Conservation (phyloP, 306 rosid species). For the Casuarina cunninghamiana region DNA sequence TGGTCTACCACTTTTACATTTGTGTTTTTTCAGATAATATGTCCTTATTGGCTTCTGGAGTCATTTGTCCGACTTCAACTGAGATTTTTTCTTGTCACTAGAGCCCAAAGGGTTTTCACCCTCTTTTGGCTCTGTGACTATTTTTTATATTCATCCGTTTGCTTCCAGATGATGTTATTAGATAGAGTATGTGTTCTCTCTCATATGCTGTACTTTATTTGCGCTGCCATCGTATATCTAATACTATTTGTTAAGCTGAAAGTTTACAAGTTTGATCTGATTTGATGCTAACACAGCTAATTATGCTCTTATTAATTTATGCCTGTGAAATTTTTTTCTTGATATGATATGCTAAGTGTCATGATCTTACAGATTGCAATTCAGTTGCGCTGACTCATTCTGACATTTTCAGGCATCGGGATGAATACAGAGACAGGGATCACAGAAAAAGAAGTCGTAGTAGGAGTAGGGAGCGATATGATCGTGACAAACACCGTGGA, state of each 20-base stretch:
- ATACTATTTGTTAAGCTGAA: neutral
- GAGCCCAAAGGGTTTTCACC: neutral
- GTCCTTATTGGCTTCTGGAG: neutral
- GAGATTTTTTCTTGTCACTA: neutral
- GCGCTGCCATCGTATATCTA: neutral
- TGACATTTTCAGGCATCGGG: constrained; percentile 47
- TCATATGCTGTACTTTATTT: neutral
- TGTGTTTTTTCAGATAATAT: too few relatives aligned
- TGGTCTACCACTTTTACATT: too few relatives aligned
- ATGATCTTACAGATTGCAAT: neutral
- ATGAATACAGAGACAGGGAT: constrained; percentile 60
- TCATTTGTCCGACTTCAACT: too few relatives aligned
- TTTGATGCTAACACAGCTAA: neutral
- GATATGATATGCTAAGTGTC: too few relatives aligned
- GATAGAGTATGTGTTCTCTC: neutral
- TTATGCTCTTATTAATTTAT: neutral
- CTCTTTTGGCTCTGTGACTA: neutral
- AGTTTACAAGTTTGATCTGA: neutral
- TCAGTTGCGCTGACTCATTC: constrained; percentile 11
- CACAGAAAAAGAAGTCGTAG: constrained; percentile 60
- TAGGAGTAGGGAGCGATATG: constrained; percentile 62
- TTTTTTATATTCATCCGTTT: neutral
- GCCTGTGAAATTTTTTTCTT: neutral
- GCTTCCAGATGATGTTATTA: neutral
- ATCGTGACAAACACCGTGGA: constrained; percentile 54